phyloP scores from a whole-genome alignment of 2,329 filamentous ascomycete species.

The Colletotrichum chlorophyti region DNA sequence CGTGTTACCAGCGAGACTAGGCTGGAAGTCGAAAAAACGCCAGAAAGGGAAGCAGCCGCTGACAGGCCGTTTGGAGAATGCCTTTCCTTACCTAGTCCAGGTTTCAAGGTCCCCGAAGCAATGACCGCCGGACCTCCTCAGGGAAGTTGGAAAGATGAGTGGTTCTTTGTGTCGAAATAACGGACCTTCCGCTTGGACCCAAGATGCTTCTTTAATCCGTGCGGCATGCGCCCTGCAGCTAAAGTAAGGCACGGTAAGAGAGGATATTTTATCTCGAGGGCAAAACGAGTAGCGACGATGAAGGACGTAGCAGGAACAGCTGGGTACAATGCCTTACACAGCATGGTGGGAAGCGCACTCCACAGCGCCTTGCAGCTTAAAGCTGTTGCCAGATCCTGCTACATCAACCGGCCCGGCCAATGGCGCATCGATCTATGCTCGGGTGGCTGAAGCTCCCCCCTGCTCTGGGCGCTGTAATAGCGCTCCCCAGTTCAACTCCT shows the following conservation, averaged over 20 bases:
- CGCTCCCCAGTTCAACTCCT: background rate
- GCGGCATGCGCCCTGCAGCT: slow-evolving; percentile 9
- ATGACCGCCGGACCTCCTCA: background rate
- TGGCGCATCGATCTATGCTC: background rate
- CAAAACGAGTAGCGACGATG: background rate
- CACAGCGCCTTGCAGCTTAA: slow-evolving; percentile 11
- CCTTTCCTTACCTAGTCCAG: too few relatives aligned
- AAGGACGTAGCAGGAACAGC: background rate
- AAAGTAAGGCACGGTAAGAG: too few relatives aligned
- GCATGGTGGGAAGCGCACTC: background rate
- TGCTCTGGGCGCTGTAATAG: background rate
- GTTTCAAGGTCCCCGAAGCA: too few relatives aligned
- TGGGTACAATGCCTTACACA: background rate
- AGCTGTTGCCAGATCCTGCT: slow-evolving; percentile 8
- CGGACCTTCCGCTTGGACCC: background rate
- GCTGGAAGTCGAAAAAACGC: background rate
- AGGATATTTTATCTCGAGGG: too few relatives aligned
- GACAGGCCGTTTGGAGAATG: too few relatives aligned
- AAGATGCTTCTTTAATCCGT: background rate
- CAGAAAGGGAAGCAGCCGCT: too few relatives aligned
- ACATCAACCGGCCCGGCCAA: slow-evolving; percentile 1
- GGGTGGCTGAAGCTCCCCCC: slow-evolving; percentile 19
- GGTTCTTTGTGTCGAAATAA: background rate
- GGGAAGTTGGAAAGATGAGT: background rate
- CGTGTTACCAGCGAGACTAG: slow-evolving; percentile 18